These are phyloP conservation scores for Trichoderma citrinoviride DNA, from an alignment of 2,329 filamentous ascomycete genomes.

Conservation along the genomic window DNA sequence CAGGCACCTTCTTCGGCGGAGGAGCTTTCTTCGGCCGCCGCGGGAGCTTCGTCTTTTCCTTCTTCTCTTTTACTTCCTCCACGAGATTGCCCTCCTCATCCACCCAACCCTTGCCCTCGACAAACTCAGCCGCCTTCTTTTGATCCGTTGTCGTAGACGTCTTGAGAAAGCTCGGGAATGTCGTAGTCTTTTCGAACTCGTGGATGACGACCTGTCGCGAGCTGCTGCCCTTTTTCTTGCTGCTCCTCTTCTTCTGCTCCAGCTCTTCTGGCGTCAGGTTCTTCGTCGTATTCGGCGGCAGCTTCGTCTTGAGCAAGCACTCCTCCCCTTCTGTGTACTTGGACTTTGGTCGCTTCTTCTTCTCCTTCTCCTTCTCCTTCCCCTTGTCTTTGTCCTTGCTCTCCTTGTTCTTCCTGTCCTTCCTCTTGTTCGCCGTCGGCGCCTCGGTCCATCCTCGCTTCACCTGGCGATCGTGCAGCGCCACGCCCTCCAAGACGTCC, in stretches of 20 bases:
- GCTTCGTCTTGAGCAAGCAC: conserved; percentile 77
- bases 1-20: conserved; percentile 25
- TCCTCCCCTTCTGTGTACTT: conserved; percentile 80
- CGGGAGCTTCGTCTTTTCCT: conserved; percentile 1
- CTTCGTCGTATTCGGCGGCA: conserved; percentile 53
- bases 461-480: conserved; percentile 72
- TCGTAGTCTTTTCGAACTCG: conserved; percentile 83
- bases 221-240: conserved; percentile 51
- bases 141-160: conserved; percentile 36
- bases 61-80: conserved; percentile 51
- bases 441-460: conserved; percentile 88
- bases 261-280: conserved; percentile 42
- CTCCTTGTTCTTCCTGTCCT: conserved; percentile 46
- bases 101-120: conserved; percentile 87
- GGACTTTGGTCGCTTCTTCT: conserved; percentile 62
- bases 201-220: conserved; percentile 67
- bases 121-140: conserved; percentile 56
- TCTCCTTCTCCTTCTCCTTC: conserved; percentile 55
- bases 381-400: conserved; percentile 37
- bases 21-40: conserved; percentile 27
- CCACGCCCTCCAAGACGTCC: conserved; percentile 61
- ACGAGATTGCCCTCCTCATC: conserved; percentile 74
- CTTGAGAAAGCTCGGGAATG: conserved; percentile 79
- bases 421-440: conserved; percentile 48
- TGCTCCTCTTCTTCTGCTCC: conserved; percentile 59